Evolutionary conservation across 129 eudicot species (phyloP), one percentile per base, ranked within the genome.

Genomic region (Chrysanthemum lavandulifolium): DNA sequence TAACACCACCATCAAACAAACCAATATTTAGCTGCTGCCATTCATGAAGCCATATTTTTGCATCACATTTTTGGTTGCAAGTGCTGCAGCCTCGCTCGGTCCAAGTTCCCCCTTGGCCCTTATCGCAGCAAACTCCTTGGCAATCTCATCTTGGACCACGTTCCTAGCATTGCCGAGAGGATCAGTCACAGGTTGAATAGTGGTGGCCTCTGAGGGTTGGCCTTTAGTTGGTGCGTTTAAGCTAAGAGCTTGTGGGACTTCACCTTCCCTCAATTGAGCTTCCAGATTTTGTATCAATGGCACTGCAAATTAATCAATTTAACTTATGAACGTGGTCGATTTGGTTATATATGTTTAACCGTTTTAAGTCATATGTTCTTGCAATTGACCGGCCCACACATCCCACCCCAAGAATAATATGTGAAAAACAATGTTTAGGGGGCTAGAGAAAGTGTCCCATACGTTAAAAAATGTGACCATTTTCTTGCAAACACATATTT

Each of bases 251-350:
- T 88, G 93, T 19, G 97, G 97, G 63, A 86, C 96, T 6, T 91
- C 93, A 58, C 86, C 86, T 2, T 93, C 87, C 77, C 88, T 81
- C 47, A 91, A 49, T 9, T 90, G 86, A 19, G 91, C 45, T 86
- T 91, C 97, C 62, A 91, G 76, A 72, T 84, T 88, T 69, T 88
- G 93, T 75, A 91, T 88, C 86, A 91, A 82, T 33, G 97, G 97
- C 91, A 91, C 97, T 91, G 87, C 85, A 76, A 52, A 23, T 53
- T 3, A 51, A 12, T 16, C 19, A n/a, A 45, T 23, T 52, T 29
- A 21, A 43, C 25, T 10, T 65, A 12, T 2, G 10, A 40, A 40
- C 10, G 47, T 40, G 47, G 47, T 7, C 2, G 2, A 40, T 7
- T 40, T 7, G 10, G 47, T 40, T 40, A 31, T 31, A 31, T 4